Evolutionary conservation across 371 early-diverging fungal genomes (phyloP).

Genomic region (Syncephalastrum monosporum): DNA sequence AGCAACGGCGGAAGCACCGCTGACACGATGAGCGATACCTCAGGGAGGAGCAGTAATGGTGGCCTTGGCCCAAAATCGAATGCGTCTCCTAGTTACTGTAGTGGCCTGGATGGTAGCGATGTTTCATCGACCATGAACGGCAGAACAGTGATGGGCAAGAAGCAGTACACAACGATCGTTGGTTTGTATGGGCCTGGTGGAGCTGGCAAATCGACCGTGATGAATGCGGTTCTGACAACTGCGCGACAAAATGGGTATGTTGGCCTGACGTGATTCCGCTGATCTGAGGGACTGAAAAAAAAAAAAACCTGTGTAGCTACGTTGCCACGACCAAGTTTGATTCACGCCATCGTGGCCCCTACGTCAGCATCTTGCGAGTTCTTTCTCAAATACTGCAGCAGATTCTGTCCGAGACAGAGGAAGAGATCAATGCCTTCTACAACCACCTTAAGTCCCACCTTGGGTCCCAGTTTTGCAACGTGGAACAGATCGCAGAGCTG

Average conservation of each 20-base stretch:
- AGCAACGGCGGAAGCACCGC: slow-evolving; percentile 17
- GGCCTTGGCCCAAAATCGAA: slow-evolving; percentile 19
- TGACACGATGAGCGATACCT: slow-evolving; percentile 21
- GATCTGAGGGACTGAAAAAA: not conserved
- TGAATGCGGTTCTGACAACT: slow-evolving; percentile 33
- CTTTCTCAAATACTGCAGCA: slow-evolving; percentile 46
- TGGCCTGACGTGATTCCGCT: not conserved
- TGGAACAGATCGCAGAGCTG: slow-evolving; percentile 30
- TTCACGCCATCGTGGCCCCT: slow-evolving; percentile 37
- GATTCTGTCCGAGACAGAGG: slow-evolving; percentile 41
- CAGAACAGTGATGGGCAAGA: slow-evolving; percentile 11
- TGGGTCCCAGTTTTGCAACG: slow-evolving; percentile 36
- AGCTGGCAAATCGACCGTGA: slow-evolving; percentile 43
- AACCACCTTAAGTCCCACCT: slow-evolving; percentile 29
- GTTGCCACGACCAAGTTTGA: slow-evolving; percentile 43
- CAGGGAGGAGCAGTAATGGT: slow-evolving; percentile 8
- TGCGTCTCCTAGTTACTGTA: slow-evolving; percentile 34
- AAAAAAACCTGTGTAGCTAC: slow-evolving; percentile 23
- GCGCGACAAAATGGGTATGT: slow-evolving; percentile 43
- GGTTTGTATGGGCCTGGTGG: slow-evolving; percentile 42
- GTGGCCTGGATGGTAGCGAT: slow-evolving; percentile 34
- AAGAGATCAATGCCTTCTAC: slow-evolving; percentile 36
- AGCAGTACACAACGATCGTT: slow-evolving; percentile 30
- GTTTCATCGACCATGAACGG: slow-evolving; percentile 15
- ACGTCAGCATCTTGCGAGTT: slow-evolving; percentile 33